Conservation (phyloP, 805 yeast genomes). For the Pachysolen tannophilus region DNA sequence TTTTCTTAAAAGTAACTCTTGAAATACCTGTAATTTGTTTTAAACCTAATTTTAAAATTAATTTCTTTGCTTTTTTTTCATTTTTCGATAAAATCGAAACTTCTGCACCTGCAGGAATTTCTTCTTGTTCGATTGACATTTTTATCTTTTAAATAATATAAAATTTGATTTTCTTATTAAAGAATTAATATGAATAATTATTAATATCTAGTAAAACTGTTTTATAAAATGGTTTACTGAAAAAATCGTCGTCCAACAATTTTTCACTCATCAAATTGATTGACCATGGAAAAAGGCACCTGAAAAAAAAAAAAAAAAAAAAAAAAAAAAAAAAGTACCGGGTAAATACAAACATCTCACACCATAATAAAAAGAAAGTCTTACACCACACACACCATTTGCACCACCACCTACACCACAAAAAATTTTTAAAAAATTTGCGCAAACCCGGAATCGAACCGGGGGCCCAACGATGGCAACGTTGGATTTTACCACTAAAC, state of each 20-base stretch:
- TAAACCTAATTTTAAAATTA: conserved; percentile 80
- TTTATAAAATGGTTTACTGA: not conserved
- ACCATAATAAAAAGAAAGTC: no score
- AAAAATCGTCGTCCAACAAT: not conserved
- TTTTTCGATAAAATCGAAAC: conserved; percentile 77
- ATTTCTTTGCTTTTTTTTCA: conserved; percentile 93
- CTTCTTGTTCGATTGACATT: conserved; percentile 14
- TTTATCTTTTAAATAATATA: not conserved
- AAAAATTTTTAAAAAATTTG: no score
- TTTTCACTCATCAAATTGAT: not conserved
- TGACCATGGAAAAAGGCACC: not conserved
- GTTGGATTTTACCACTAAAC: no score
- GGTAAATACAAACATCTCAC: no score
- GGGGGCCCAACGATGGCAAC: no score
- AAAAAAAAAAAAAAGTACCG: no score
- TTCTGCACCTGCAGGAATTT: conserved; percentile 78
- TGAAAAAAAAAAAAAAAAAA: not conserved
- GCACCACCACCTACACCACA: no score
- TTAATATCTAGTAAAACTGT: not conserved
- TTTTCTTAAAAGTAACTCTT: conserved; percentile 93
- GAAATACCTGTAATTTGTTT: conserved; percentile 86
- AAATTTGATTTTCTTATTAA: not conserved
- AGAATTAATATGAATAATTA: no score
- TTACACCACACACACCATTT: no score
- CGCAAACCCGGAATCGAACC: no score